Evolutionary conservation across 768 basidiomycete species (phyloP), one percentile per base, ranked within the genome.

Genomic region (Pulveroboletus sp.): DNA sequence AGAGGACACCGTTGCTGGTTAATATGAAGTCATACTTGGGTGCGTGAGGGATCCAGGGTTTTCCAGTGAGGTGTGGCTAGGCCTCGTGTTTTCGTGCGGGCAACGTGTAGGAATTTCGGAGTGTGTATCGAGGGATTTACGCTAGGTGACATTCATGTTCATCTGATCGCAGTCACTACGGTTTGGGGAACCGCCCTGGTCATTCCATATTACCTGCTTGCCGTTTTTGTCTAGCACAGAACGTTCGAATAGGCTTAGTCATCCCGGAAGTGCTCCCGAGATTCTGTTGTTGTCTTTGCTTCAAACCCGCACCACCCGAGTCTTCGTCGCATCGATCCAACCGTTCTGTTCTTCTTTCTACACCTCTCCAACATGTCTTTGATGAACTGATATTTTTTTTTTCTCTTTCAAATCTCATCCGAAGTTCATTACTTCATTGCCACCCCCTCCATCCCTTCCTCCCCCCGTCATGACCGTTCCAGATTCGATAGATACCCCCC

Each of bases 401-500:
- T 41, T 35, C 10, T 19, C 14, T 31, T n/a, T 30, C 40, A 5
- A 31, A 17, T 38, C 30, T 19, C 23, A 30, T 43, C 6, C 5
- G 45, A 32, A 22, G 31, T 19, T 44, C 23, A 3, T 26, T 16
- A 1, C 12, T 14, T 46, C 43, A 26, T n/a, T 20, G 19, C 27
- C 37, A 30, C 34, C 16, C 44, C 9, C 34, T 16, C 34, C 45
- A 13, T 26, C 40, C 17, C 43, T 37, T 10, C 14, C 43, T 29
- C 16, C 60, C 61, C 10, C 56, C 62, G 23, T 69, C 13, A 76
- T 80, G 36, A 63, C 66, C 11, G 62, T 61, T 27, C 71, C 74
- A 32, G 73, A 71, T 60, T 70, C 40, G 47, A 57, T 47, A 68
- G 63, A 63, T 72, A 74, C 55, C 76, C 80, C 9, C 6, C 81